A percentile compares a stretch with the other conserved stretches of the same genome.
Evolutionary conservation across 345 rosid species (phyloP).

Genomic region (Iberis pinnata): DNA sequence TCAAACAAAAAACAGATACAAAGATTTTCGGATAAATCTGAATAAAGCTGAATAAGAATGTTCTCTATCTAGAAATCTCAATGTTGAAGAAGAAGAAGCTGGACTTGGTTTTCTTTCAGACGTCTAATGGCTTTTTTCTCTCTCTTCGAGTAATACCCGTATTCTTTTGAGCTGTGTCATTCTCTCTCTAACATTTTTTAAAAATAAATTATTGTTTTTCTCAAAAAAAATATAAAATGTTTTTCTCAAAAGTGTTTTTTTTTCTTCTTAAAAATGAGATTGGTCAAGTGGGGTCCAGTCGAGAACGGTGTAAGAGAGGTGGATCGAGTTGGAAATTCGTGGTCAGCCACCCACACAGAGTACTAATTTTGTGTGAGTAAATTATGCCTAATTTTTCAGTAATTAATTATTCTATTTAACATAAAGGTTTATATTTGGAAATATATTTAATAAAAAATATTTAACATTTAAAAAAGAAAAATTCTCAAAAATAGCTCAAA

Average conservation of each 20-base stretch:
- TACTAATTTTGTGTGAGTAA: neutral
- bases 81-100: constrained; percentile 9
- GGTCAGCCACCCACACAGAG: constrained; percentile 29
- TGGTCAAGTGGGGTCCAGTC: constrained; percentile 33
- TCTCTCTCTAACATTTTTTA: constrained; percentile 21
- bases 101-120: constrained; percentile 28
- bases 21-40: too few relatives aligned
- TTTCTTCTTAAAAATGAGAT: constrained; percentile 24
- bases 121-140: constrained; percentile 33
- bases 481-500: too few relatives aligned
- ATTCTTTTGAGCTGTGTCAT: constrained; percentile 31
- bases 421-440: too few relatives aligned
- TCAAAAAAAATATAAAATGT: neutral
- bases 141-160: constrained; percentile 11
- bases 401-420: constrained; percentile 1
- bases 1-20: neutral
- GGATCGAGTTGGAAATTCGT: constrained; percentile 34
- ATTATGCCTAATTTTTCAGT: constrained; percentile 18
- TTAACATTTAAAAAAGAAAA: too few relatives aligned
- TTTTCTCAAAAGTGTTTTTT: neutral
- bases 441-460: too few relatives aligned
- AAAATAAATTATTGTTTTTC: neutral
- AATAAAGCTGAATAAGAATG: constrained; percentile 10
- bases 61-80: constrained; percentile 7
- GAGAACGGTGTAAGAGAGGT: too few relatives aligned